phyloP scores from a whole-genome alignment of 331 rosid species.

The Malus hybrid region DNA sequence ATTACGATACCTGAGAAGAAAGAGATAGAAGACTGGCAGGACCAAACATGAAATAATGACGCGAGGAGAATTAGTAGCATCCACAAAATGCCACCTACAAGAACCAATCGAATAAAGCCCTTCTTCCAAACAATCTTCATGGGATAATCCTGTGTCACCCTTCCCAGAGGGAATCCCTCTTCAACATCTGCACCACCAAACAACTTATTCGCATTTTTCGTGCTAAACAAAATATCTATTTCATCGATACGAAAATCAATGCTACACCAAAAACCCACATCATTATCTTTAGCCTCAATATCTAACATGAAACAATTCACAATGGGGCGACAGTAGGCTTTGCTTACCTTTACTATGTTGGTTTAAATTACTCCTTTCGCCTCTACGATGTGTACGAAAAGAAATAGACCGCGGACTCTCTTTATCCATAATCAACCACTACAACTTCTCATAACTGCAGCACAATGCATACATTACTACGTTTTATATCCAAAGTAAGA shows the following conservation, averaged over 20 bases:
- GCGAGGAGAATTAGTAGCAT: slow-evolving; percentile 82
- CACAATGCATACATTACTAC: neutral
- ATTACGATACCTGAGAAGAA: slow-evolving; percentile 61
- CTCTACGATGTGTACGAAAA: slow-evolving; percentile 57
- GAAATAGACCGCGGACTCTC: slow-evolving; percentile 49
- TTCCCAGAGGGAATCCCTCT: slow-evolving; percentile 42
- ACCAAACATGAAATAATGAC: slow-evolving; percentile 82
- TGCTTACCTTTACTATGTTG: slow-evolving; percentile 39
- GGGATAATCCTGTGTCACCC: slow-evolving; percentile 54
- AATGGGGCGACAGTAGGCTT: neutral
- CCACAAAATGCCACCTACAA: slow-evolving; percentile 90
- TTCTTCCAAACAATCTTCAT: slow-evolving; percentile 84
- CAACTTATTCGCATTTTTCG: slow-evolving; percentile 3
- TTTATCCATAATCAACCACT: slow-evolving; percentile 46
- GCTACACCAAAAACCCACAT: neutral
- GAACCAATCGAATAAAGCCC: slow-evolving; percentile 81
- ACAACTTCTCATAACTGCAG: slow-evolving; percentile 41
- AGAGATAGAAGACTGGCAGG: slow-evolving; percentile 76
- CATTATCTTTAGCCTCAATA: too few relatives aligned
- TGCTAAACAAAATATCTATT: neutral
- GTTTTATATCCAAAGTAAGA: neutral
- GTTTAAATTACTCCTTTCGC: slow-evolving; percentile 50
- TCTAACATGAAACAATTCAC: neutral
- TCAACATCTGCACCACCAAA: slow-evolving; percentile 59
- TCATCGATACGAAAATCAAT: neutral